Conservation (phyloP, 768 basidiomycete species). For the Artomyces pyxidatus region DNA sequence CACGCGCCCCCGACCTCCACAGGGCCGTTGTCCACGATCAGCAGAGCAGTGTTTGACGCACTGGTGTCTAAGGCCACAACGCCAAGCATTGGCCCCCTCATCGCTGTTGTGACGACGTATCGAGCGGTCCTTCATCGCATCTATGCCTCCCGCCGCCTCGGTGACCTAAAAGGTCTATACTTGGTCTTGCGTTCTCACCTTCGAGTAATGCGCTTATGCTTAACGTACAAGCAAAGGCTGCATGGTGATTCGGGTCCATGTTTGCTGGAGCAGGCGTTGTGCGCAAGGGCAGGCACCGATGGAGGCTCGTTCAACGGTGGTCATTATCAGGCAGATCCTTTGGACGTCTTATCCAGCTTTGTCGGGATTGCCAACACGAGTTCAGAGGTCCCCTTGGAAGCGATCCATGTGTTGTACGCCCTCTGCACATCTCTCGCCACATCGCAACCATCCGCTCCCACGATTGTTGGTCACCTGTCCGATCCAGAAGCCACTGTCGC, state of each 20-base stretch:
- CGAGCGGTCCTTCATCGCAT: constrained; percentile 51
- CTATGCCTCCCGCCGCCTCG: constrained; percentile 52
- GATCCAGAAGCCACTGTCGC: constrained; percentile 67
- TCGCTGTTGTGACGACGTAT: constrained; percentile 60
- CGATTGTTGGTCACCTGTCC: constrained; percentile 70
- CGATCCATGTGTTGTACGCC: constrained; percentile 58
- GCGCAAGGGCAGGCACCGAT: constrained; percentile 50
- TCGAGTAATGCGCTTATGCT: constrained; percentile 48
- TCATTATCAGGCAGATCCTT: constrained; percentile 52
- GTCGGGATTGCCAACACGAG: constrained; percentile 61
- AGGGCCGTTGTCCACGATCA: constrained; percentile 51
- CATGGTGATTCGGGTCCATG: constrained; percentile 26
- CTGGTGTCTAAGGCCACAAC: constrained; percentile 70
- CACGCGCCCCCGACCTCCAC: constrained; percentile 50
- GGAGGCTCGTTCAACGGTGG: constrained; percentile 34
- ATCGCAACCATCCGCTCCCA: constrained; percentile 54
- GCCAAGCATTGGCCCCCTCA: constrained; percentile 74
- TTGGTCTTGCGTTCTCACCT: constrained; percentile 64
- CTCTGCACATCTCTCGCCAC: constrained; percentile 59
- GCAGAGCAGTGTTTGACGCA: constrained; percentile 58
- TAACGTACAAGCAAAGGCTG: constrained; percentile 53
- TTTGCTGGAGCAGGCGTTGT: constrained; percentile 71
- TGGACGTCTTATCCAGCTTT: constrained; percentile 66
- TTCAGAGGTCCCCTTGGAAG: constrained; percentile 50
- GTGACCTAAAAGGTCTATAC: constrained; percentile 62